These are phyloP conservation scores for Histomonas meleagridis DNA, from an alignment of 208 protist genomes.

Conservation along the genomic window DNA sequence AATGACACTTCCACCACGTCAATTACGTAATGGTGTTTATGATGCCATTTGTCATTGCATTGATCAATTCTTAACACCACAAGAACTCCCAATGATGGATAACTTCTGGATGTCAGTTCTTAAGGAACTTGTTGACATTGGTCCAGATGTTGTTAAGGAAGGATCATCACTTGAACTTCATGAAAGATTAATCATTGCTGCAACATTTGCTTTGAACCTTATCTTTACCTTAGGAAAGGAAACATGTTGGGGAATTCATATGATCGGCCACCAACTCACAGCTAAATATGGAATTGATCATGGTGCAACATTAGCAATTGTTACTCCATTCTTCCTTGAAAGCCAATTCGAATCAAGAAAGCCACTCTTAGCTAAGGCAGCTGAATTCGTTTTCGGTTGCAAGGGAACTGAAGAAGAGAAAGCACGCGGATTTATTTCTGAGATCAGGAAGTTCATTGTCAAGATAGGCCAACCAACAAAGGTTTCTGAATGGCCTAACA, in stretches of 20 bases:
- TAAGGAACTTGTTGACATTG: background rate
- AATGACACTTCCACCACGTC: background rate
- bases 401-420: background rate
- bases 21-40: background rate
- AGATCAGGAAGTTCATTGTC: background rate
- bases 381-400: background rate
- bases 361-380: background rate
- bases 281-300: background rate
- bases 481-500: background rate
- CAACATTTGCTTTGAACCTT: background rate
- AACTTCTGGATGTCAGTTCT: background rate
- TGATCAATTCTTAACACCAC: background rate
- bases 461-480: background rate
- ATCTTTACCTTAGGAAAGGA: background rate
- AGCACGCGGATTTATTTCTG: background rate
- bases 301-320: background rate
- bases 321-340: background rate
- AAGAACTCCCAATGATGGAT: background rate
- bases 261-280: background rate
- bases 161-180: background rate
- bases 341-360: background rate
- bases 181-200: background rate
- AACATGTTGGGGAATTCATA: background rate
- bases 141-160: background rate
- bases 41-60: background rate